phyloP scores from a whole-genome alignment of 768 basidiomycete species.

The Tylopilus intermedius region DNA sequence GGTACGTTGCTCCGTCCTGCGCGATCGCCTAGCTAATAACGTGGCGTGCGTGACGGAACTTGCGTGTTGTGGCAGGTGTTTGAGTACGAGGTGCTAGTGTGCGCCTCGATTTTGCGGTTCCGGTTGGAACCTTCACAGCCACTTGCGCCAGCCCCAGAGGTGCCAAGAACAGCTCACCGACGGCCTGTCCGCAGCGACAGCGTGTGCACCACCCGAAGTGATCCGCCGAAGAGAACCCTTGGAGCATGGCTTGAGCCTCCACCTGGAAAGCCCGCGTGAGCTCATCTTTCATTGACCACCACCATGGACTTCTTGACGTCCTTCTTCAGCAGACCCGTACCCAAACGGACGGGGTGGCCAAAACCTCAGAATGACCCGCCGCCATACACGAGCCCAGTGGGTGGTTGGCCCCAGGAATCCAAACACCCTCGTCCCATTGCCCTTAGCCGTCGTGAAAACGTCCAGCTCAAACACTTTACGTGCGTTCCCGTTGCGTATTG shows the following conservation, averaged over 20 bases:
- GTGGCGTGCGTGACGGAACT: not conserved
- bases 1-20: conserved; percentile 1
- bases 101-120: conserved; percentile 17
- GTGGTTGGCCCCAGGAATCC: conserved; percentile 10
- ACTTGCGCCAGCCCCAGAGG: not conserved
- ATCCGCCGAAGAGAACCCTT: not conserved
- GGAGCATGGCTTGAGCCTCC: conserved; percentile 4
- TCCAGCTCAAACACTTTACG: conserved; percentile 18
- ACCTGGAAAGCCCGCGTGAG: conserved; percentile 9
- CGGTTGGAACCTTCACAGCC: not conserved
- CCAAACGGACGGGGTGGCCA: not conserved
- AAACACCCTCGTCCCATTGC: conserved; percentile 6
- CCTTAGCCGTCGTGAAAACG: conserved; percentile 9
- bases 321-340: not conserved
- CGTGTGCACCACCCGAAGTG: not conserved
- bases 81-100: conserved; percentile 24
- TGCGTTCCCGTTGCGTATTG: conserved; percentile 5
- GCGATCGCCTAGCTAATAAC: not conserved
- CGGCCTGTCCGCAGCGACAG: not conserved
- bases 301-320: not conserved
- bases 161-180: not conserved
- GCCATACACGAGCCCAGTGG: conserved; percentile 13
- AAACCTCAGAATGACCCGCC: conserved; percentile 2
- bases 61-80: conserved; percentile 6
- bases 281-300: not conserved